Base-by-base conservation (phyloP, 2,329 filamentous ascomycete genomes). In the Pseudogymnoascus verrucosus region DNA sequence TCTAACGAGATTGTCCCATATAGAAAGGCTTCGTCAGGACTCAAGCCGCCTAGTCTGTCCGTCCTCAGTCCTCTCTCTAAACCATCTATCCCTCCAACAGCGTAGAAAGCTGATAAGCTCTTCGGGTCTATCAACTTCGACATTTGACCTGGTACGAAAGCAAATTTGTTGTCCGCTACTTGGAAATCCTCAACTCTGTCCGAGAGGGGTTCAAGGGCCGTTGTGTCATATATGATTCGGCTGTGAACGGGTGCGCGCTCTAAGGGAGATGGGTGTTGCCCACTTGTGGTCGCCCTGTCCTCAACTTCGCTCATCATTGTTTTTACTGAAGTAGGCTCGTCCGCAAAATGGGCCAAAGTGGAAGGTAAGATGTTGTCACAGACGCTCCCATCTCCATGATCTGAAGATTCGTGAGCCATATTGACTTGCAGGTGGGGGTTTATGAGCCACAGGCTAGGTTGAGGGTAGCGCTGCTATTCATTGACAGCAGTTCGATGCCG, bases 121-220 rank as follows among this genome's bases (percentile, higher is more conserved):
- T 93, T 93, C 0, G 89, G 89, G 67, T 91, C 91, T 61, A 91
- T 77, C 5, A 93, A 76, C 76, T 91, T 92, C 65, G 82, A 84
- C 69, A 90, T 76, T 68, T 89, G 88, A 19, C 88, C 89, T 4
- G 88, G 86, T 0, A 84, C 82, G 70, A 87, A 90, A 7, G 87
- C 88, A 68, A 91, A 90, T 44, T 82, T 83, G 73, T 89, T 90
- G 69, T 87, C 78, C 51, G 85, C 78, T 19, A 87, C 82, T 42
- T 82, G 71, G 69, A 89, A 92, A 65, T 89, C 85, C 23, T 78
- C 80, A 44, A 23, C 40, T 26, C 42, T 26, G 12, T 47, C 42
- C 12, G 42, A 14, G 4, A 26, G 21, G 5, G 42, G 8, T n/a
- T 47, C 11, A 26, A 47, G 42, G 42, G 42, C 19, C 11, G 21